Evolutionary conservation across 208 protist genomes (phyloP).

Genomic region (Crithidia acanthocephali): DNA sequence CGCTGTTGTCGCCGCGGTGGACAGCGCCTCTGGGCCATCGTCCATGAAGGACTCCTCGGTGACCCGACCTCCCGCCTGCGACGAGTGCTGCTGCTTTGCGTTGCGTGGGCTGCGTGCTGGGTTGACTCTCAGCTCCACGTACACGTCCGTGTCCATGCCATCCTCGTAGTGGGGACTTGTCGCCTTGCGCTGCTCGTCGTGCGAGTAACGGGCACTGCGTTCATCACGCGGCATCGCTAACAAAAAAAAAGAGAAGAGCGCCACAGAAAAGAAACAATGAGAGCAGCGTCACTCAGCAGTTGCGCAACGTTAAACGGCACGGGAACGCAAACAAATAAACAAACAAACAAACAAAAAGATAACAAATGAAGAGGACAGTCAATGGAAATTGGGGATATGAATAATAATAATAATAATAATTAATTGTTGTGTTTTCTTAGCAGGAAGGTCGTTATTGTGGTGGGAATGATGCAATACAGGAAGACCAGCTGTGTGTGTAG

Average conservation of each 20-base stretch:
- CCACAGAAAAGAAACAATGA: not conserved
- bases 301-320: too few relatives aligned
- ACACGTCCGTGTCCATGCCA: not conserved
- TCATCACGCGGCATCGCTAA: conserved; percentile 11
- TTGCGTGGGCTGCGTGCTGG: not conserved
- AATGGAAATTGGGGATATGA: too few relatives aligned
- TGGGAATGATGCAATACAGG: too few relatives aligned
- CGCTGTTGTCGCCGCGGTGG: not conserved
- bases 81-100: not conserved
- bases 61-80: not conserved
- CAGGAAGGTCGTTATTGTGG: too few relatives aligned
- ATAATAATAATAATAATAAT: too few relatives aligned
- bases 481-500: too few relatives aligned
- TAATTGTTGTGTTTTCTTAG: too few relatives aligned
- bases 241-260: not conserved
- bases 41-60: not conserved
- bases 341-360: too few relatives aligned
- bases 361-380: too few relatives aligned
- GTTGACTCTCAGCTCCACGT: conserved; percentile 3
- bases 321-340: too few relatives aligned
- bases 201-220: not conserved
- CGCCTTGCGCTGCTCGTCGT: not conserved
- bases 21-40: not conserved
- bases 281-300: too few relatives aligned
- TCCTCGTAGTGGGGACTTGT: not conserved